Evolutionary conservation across 169 alveolate genomes (phyloP), one percentile per base, ranked within the genome.

Genomic region (Babesia bigemina): DNA sequence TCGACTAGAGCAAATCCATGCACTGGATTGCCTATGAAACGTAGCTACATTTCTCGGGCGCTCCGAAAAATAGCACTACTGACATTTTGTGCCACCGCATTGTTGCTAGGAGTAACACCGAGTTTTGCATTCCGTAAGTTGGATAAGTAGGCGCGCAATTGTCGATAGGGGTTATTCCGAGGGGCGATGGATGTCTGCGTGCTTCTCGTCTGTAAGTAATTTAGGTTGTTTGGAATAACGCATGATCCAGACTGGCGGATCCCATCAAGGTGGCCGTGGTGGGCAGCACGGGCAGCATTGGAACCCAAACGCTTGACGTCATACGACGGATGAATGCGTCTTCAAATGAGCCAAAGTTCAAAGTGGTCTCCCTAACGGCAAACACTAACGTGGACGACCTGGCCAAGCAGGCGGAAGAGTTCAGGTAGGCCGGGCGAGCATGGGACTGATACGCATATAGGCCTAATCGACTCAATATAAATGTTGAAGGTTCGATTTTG

Each of bases 201-300:
- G 2, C 0, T 21, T n/a, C 63, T 6, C 71, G 58, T 3, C 50
- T 71, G 81, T 71, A 58, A 24, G 81, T 58, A 17, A 21, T 42
- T 21, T 11, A 2, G 4, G 8, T 39, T 2, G 26, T 1, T 2
- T 70, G 57, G 22, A 11, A 33, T 57, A 9, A 14, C 3, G 45
- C 29, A 29, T 9, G 21, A 10, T 28, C 6, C 55, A 71, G 81
- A 39, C 8, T 17, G 14, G 81, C 81, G 17, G 47, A 36, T 2
- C 88, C 88, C 45, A 61, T 66, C 17, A 75, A 58, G 82, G 90
- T 83, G 61, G 86, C 86, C 47, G 79, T 90, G 26, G 57, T 83
- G 55, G 96, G 96, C 3, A 79, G 92, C 70, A 92, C 95, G 19
- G 96, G 96, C 0, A 84, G 93, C 66, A 87, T 92, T 36, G 96